Percentiles rank a stretch among this genome's conserved stretches.
phyloP scores from a whole-genome alignment of 176 grass and related monocot species.

The Luzula sylvatica region DNA sequence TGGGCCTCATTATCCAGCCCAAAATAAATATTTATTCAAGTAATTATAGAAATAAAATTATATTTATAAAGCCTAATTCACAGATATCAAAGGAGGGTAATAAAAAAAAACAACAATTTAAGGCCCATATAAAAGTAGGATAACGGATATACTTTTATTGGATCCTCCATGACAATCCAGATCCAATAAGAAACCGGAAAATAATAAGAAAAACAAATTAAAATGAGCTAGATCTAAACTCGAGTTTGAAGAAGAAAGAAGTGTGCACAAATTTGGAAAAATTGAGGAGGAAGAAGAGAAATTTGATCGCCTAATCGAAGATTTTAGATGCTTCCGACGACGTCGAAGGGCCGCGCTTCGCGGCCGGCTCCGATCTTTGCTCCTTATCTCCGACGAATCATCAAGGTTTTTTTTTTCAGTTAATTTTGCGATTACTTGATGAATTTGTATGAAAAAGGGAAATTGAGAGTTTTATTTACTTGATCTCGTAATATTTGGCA shows the following conservation, averaged over 20 bases:
- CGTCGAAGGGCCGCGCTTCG: constrained; percentile 54
- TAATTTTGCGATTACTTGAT: neutral
- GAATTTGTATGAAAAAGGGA: neutral
- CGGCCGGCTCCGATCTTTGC: constrained; percentile 54
- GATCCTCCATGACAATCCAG: too few relatives aligned
- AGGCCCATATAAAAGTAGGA: too few relatives aligned
- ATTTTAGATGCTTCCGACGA: constrained; percentile 72
- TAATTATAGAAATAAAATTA: too few relatives aligned
- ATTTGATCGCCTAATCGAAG: neutral
- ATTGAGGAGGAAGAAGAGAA: neutral
- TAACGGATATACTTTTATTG: too few relatives aligned
- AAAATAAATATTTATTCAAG: too few relatives aligned
- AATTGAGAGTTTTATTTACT: neutral
- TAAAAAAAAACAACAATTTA: too few relatives aligned
- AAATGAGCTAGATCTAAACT: constrained; percentile 10
- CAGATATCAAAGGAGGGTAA: too few relatives aligned
- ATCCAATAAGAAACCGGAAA: too few relatives aligned
- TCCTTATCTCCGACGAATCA: constrained; percentile 83
- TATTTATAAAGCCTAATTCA: too few relatives aligned
- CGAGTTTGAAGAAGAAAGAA: constrained; percentile 3
- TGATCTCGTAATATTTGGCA: neutral
- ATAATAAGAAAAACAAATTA: too few relatives aligned
- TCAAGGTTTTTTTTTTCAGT: constrained; percentile 46
- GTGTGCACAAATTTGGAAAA: constrained; percentile 5
- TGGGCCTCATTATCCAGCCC: too few relatives aligned